Conservation (phyloP, 345 rosid species). For the Luvunga scandens region DNA sequence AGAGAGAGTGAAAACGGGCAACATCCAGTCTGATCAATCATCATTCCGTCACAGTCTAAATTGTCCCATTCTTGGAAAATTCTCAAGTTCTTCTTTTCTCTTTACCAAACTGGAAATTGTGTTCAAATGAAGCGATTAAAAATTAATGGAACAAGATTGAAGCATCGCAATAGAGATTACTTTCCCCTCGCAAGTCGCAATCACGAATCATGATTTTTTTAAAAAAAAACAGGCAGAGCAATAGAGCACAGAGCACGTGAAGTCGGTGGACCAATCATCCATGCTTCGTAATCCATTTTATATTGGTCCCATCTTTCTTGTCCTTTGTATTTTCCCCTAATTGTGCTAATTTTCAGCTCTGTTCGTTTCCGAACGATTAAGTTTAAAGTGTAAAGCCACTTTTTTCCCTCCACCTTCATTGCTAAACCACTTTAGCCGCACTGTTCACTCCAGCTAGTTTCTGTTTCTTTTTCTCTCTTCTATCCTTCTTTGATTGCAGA, state of each 20-base stretch:
- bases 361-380: background rate
- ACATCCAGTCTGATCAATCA: too few species aligned
- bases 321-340: background rate
- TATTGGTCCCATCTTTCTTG: constrained; percentile 12
- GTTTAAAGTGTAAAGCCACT: background rate
- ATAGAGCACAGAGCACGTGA: constrained; percentile 18
- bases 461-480: too few species aligned
- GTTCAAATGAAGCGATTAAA: too few species aligned
- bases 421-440: background rate
- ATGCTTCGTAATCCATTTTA: background rate
- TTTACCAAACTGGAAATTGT: too few species aligned
- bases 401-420: background rate
- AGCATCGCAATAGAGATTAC: background rate
- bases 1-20: too few species aligned
- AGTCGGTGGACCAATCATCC: constrained; percentile 13
- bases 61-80: too few species aligned
- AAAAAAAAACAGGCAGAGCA: background rate
- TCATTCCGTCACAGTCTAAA: too few species aligned
- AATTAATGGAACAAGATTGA: background rate
- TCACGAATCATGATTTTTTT: background rate
- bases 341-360: background rate
- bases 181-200: background rate
- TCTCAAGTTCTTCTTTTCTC: too few species aligned
- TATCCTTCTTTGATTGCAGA: too few species aligned
- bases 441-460: background rate